These are phyloP conservation scores for Osmanthus fragrans DNA, from an alignment of 257 asterid genomes.

Conservation along the genomic window DNA sequence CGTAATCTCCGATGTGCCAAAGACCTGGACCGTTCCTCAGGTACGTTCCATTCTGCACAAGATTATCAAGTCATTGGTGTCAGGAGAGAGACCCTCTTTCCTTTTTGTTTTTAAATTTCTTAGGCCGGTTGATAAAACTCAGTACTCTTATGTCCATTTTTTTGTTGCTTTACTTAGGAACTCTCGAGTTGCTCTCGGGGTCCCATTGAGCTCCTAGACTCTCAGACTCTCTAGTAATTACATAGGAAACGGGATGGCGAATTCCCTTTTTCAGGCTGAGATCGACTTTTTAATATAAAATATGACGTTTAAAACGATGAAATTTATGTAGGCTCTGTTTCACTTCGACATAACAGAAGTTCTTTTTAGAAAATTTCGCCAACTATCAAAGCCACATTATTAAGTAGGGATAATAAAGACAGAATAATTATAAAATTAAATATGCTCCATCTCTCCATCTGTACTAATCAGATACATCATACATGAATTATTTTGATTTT, in stretches of 20 bases:
- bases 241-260: too few species aligned
- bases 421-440: not conserved
- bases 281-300: too few species aligned
- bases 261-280: not conserved
- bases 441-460: not conserved
- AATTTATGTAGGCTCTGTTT: not conserved
- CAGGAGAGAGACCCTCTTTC: not conserved
- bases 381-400: not conserved
- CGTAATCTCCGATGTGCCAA: slow-evolving; percentile 88
- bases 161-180: not conserved
- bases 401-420: not conserved
- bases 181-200: not conserved
- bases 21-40: slow-evolving; percentile 93
- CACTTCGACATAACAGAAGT: not conserved
- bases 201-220: too few species aligned
- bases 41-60: slow-evolving; percentile 83
- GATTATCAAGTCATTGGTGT: not conserved
- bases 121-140: too few species aligned
- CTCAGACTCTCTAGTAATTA: too few species aligned
- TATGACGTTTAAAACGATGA: not conserved
- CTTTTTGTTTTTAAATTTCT: too few species aligned
- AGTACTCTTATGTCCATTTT: not conserved
- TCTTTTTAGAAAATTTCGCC: not conserved
- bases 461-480: not conserved
- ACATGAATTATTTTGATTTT: not conserved